Evolutionary conservation across 1,284 basidiomycete species (phyloP), one percentile per base, ranked within the genome.

Genomic region (Ustilago vetiveriae): DNA sequence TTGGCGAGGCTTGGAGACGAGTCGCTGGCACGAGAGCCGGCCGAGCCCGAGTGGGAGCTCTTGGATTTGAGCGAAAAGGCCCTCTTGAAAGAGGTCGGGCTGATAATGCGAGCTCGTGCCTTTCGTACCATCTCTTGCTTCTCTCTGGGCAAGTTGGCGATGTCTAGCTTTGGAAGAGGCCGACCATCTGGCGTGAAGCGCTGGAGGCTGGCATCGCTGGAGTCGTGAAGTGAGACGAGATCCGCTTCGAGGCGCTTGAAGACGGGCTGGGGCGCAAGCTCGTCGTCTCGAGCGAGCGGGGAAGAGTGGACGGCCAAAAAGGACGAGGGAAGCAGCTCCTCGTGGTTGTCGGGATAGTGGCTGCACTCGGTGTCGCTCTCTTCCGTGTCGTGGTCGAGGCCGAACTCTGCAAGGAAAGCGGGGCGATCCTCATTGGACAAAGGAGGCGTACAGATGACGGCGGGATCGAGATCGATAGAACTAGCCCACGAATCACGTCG

Each of bases 311-410:
- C 30, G 33, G 30, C 22, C 37, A 46, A 17, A 3, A 23, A 35
- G n/a, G 43, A 43, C 37, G 46, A 8, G 6, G 45, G 17, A 17
- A 35, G 32, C n/a, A 21, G n/a, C n/a, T 19, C 42, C 32, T 55
- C 45, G 14, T 35, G 29, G 14, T 70, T 40, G 46, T 55, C 47
- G 7, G 54, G 29, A 30, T 57, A 48, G 17, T 45, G n/a, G 40
- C 58, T 63, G 48, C 45, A 36, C 26, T 74, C 67, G 17, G 48
- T 40, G 9, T 64, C 71, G 40, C 63, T 70, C 52, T 70, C 71
- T 19, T 59, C 58, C 38, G 40, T 57, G 23, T 69, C 66, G 7
- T 66, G 50, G 21, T 70, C 58, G 13, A 71, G 35, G 19, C 51
- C 58, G 33, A 55, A 62, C 8, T 60, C 60, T 17, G 57, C 47